These are phyloP conservation scores for Colletotrichum melonis DNA, from an alignment of 2,329 filamentous ascomycete species.

Conservation along the genomic window DNA sequence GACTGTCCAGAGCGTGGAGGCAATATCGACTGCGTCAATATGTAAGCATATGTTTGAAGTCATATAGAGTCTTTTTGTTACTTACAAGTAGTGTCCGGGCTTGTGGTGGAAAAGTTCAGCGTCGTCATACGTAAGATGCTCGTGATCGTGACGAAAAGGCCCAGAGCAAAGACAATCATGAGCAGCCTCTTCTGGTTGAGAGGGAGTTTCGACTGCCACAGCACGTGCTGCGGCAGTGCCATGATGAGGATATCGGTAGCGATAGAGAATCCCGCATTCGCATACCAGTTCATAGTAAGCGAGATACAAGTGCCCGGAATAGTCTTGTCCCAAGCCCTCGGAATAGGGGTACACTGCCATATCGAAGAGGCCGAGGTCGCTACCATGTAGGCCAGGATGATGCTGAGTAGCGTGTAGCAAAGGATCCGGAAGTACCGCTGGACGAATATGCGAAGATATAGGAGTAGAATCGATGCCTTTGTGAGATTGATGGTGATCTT, in stretches of 20 bases:
- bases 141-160: slow-evolving; percentile 53
- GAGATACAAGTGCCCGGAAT: slow-evolving; percentile 45
- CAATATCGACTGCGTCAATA: slow-evolving; percentile 38
- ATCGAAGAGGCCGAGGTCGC: slow-evolving; percentile 58
- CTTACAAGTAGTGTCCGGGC: slow-evolving; percentile 50
- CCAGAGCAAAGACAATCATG: slow-evolving; percentile 55
- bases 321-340: slow-evolving; percentile 51
- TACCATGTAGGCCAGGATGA: slow-evolving; percentile 58
- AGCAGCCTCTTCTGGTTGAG: slow-evolving; percentile 52
- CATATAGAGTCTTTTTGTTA: not conserved
- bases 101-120: slow-evolving; percentile 51
- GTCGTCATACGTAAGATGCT: slow-evolving; percentile 55
- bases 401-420: slow-evolving; percentile 52
- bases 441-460: slow-evolving; percentile 66
- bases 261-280: slow-evolving; percentile 35
- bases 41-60: slow-evolving; percentile 36
- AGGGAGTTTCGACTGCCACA: slow-evolving; percentile 57
- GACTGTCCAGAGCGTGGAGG: slow-evolving; percentile 41
- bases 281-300: slow-evolving; percentile 34
- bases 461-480: slow-evolving; percentile 62
- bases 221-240: slow-evolving; percentile 48
- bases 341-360: slow-evolving; percentile 62
- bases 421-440: slow-evolving; percentile 56
- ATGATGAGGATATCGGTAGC: slow-evolving; percentile 38
- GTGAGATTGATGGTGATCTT: slow-evolving; percentile 65